Percentiles rank a stretch among this genome's conserved stretches.
Conservation (phyloP, 345 rosid species). For the Arabidopsis arenosa region DNA sequence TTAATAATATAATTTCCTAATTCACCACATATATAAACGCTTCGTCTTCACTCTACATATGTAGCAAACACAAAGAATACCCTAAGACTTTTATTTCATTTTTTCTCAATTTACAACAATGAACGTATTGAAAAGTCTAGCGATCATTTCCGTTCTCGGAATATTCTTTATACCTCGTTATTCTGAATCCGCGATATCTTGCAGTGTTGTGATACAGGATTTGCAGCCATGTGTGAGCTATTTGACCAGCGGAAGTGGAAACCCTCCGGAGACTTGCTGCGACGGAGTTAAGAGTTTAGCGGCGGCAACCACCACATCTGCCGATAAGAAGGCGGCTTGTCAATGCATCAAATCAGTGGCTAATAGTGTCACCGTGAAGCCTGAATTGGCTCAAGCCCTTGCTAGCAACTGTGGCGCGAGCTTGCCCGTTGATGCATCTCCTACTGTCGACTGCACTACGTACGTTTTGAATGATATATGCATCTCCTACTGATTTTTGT, state of each 20-base stretch:
- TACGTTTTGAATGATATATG: conserved; percentile 41
- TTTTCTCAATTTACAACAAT: conserved; percentile 11
- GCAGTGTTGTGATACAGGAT: conserved; percentile 64
- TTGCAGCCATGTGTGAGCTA: conserved; percentile 73
- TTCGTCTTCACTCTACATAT: conserved; percentile 11
- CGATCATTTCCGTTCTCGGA: conserved; percentile 37
- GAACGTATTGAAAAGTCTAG: conserved; percentile 25
- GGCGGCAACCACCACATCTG: conserved; percentile 54
- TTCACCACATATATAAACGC: conserved; percentile 22
- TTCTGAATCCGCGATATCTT: conserved; percentile 59
- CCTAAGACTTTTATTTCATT: background rate
- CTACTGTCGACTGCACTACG: conserved; percentile 74
- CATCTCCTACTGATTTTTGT: conserved; percentile 51
- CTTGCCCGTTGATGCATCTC: conserved; percentile 55
- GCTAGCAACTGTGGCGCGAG: conserved; percentile 63
- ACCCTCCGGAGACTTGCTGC: conserved; percentile 68
- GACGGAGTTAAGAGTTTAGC: conserved; percentile 58
- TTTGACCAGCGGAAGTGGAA: conserved; percentile 61
- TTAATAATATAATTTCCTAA: conserved; percentile 1
- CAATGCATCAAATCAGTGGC: conserved; percentile 69
- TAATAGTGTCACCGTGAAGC: conserved; percentile 54
- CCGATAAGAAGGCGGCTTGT: conserved; percentile 70
- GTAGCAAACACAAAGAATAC: conserved; percentile 9
- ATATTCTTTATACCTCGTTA: conserved; percentile 44
- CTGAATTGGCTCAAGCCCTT: conserved; percentile 63